Percentiles rank a stretch among this genome's conserved stretches.
Evolutionary conservation across 2,329 filamentous ascomycete species (phyloP).

Genomic region (Fusarium veterinarium): DNA sequence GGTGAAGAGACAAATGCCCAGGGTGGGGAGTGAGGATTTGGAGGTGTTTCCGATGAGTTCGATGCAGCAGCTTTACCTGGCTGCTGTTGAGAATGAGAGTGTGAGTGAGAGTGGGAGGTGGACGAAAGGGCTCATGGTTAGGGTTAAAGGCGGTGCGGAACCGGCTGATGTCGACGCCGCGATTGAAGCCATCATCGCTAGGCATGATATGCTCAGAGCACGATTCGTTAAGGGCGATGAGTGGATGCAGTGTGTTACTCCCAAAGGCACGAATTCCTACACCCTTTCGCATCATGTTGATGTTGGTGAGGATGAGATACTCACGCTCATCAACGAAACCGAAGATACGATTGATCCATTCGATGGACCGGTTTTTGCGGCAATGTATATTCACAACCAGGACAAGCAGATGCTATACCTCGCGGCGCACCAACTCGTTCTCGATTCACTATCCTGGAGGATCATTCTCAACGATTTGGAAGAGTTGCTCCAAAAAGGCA

Average conservation of each 20-base stretch:
- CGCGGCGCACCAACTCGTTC: constrained; percentile 63
- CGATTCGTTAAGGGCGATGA: constrained; percentile 56
- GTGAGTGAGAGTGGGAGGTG: constrained; percentile 51
- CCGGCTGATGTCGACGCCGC: constrained; percentile 60
- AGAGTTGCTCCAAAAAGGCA: constrained; percentile 58
- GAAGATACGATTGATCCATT: constrained; percentile 61
- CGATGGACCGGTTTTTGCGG: constrained; percentile 62
- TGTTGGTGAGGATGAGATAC: constrained; percentile 55
- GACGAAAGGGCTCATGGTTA: constrained; percentile 63
- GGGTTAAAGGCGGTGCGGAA: constrained; percentile 55
- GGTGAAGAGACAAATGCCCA: constrained; percentile 21
- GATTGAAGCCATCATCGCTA: constrained; percentile 59
- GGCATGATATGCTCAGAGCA: constrained; percentile 64
- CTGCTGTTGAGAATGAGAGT: not conserved
- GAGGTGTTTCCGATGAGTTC: constrained; percentile 60
- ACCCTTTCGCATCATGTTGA: constrained; percentile 57
- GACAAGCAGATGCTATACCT: constrained; percentile 61
- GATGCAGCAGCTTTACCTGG: constrained; percentile 54
- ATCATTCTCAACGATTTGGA: constrained; percentile 63
- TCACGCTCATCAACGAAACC: constrained; percentile 53
- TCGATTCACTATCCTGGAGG: constrained; percentile 64
- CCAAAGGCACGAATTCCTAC: constrained; percentile 57
- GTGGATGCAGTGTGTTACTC: constrained; percentile 60
- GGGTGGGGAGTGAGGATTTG: constrained; percentile 42
- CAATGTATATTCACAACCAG: constrained; percentile 60